Evolutionary conservation across 257 asterid species (phyloP).

Genomic region (Petunia axillaris): DNA sequence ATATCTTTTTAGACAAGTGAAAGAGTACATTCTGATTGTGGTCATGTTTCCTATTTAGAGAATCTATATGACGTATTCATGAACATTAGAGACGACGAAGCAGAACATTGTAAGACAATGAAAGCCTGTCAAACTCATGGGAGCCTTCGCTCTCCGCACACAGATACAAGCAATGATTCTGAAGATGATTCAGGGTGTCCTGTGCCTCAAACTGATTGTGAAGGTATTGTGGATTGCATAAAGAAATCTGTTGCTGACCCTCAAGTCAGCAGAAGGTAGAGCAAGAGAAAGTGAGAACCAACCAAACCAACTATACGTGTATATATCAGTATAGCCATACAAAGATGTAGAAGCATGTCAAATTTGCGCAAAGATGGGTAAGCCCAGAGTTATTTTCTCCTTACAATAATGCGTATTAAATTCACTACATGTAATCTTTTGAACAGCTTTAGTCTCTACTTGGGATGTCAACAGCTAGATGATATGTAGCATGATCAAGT

Average conservation of each 20-base stretch:
- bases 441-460: neutral
- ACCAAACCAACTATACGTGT: conserved; percentile 20
- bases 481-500: neutral
- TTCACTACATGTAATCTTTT: neutral
- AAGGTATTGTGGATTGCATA: conserved; percentile 77
- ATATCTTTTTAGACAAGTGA: neutral
- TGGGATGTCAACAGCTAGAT: neutral
- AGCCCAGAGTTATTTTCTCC: neutral
- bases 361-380: conserved; percentile 5
- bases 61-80: conserved; percentile 82
- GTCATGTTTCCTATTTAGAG: conserved; percentile 45
- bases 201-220: conserved; percentile 58
- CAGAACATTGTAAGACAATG: conserved; percentile 99
- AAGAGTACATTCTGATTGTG: neutral
- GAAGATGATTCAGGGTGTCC: conserved; percentile 50
- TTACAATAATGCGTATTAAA: neutral
- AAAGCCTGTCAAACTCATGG: conserved; percentile 94
- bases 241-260: conserved; percentile 63
- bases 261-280: conserved; percentile 30
- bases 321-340: conserved; percentile 3
- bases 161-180: conserved; percentile 31
- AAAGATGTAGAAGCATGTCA: neutral
- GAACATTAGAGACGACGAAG: conserved; percentile 93
- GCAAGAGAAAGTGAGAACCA: neutral
- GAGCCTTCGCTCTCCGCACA: conserved; percentile 88